Conservation (phyloP, 768 basidiomycete genomes). For the Termitomyces sp. region DNA sequence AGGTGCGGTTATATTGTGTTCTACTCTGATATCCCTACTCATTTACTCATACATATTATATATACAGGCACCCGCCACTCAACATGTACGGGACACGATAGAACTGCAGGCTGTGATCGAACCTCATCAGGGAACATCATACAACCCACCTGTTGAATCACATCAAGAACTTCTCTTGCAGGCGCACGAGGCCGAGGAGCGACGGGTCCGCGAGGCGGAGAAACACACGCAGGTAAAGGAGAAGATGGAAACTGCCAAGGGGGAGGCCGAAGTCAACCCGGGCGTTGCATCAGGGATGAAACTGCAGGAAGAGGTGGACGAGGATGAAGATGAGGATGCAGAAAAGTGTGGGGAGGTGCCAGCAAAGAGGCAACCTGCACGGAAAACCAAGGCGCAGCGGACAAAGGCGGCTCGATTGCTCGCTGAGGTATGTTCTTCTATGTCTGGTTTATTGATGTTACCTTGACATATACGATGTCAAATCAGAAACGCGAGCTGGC, state of each 20-base stretch:
- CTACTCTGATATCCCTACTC: too few relatives aligned
- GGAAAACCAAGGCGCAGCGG: slow-evolving; percentile 52
- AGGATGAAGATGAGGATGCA: slow-evolving; percentile 31
- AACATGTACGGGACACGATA: slow-evolving; percentile 50
- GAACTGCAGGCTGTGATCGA: slow-evolving; percentile 60
- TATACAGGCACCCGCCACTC: slow-evolving; percentile 43
- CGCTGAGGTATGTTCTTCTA: slow-evolving; percentile 50
- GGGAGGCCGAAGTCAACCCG: slow-evolving; percentile 16
- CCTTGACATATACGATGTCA: not conserved
- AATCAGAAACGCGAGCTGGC: slow-evolving; percentile 61
- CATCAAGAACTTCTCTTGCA: slow-evolving; percentile 68
- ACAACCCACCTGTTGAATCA: slow-evolving; percentile 77
- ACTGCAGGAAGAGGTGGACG: slow-evolving; percentile 36
- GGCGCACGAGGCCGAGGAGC: slow-evolving; percentile 66
- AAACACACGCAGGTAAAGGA: slow-evolving; percentile 51
- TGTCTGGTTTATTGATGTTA: not conserved
- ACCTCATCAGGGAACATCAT: slow-evolving; percentile 84
- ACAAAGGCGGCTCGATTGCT: slow-evolving; percentile 60
- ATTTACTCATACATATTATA: not conserved
- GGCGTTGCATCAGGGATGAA: slow-evolving; percentile 9
- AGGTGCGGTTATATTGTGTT: slow-evolving; percentile 39
- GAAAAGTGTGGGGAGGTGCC: slow-evolving; percentile 24
- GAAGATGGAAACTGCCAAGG: slow-evolving; percentile 49
- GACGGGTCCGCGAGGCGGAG: slow-evolving; percentile 48
- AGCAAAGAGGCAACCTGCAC: slow-evolving; percentile 36